phyloP scores from a whole-genome alignment of 2,329 filamentous ascomycete genomes.

The Monosporascus sp. region DNA sequence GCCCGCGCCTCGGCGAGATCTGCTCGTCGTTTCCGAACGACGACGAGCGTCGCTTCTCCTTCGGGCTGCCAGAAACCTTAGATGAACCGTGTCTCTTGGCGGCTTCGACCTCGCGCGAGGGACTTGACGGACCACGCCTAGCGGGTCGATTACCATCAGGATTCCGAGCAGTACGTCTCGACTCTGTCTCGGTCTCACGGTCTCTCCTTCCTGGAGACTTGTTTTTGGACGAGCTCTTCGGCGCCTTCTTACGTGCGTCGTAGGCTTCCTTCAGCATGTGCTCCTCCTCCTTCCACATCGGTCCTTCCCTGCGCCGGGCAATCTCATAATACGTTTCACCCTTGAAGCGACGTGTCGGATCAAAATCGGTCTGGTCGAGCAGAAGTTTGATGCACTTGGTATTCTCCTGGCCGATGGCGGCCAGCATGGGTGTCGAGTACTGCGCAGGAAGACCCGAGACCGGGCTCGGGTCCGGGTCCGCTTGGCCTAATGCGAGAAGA shows the following conservation, averaged over 20 bases:
- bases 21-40: conserved; percentile 43
- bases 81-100: conserved; percentile 36
- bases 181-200: conserved; percentile 37
- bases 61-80: conserved; percentile 38
- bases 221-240: conserved; percentile 42
- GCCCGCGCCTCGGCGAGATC: conserved; percentile 44
- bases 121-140: conserved; percentile 46
- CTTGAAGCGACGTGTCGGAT: conserved; percentile 72
- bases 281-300: conserved; percentile 86
- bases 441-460: conserved; percentile 57
- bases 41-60: conserved; percentile 43
- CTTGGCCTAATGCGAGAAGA: conserved; percentile 61
- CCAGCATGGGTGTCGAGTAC: conserved; percentile 86
- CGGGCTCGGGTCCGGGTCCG: conserved; percentile 64
- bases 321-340: conserved; percentile 85
- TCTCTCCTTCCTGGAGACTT: conserved; percentile 42
- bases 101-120: conserved; percentile 38
- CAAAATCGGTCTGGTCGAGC: conserved; percentile 70
- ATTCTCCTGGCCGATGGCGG: conserved; percentile 86
- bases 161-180: conserved; percentile 36
- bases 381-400: conserved; percentile 78
- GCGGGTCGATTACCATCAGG: conserved; percentile 36
- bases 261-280: conserved; percentile 73
- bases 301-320: conserved; percentile 74
- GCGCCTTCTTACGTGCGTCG: conserved; percentile 55